Evolutionary conservation across 371 early-diverging fungal genomes (phyloP), one percentile per base, ranked within the genome.

Genomic region (Mortierella sp.): DNA sequence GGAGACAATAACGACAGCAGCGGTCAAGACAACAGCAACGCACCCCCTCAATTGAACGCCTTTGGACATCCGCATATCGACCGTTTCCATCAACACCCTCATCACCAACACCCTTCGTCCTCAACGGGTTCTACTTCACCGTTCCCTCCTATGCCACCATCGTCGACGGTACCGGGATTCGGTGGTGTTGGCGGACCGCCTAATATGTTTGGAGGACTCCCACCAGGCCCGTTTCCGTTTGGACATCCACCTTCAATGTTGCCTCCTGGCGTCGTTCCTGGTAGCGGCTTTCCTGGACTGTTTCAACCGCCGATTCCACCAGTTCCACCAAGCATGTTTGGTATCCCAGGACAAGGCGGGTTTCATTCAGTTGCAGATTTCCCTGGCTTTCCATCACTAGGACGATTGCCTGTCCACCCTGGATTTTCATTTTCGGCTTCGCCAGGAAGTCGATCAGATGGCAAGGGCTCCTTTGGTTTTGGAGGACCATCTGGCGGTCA

Each of bases 171-270:
- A 24, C 24, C 55, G n/a, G 70, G 68, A 16, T 70, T 70, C n/a
- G 60, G 79, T 24, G 24, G 38, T 7, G 60, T 29, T 27, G 49
- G 35, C n/a, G 63, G 51, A 63, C 35, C 35, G 6, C 63, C 68
- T 38, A 24, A 1, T 10, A 68, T 68, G 68, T 60, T 60, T 63
- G 44, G 32, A 46, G 63, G 29, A 32, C 3, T 32, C 24, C 16
- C 46, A 12, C 44, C 75, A 16, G 27, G 46, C 24, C 21, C 32
- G 24, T 63, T 60, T 58, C 44, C n/a, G 35, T 72, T 75, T 72
- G 74, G 76, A 27, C 56, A 44, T 72, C 44, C 51, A 4, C 71
- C 76, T 24, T 56, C 60, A 54, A 56, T 70, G 41, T 75, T 75
- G 41, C 73, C 68, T 38, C 55, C 35, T 29, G 32, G n/a, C 29